Evolutionary conservation across 495 filamentous ascomycete genomes (phyloP), one percentile per base, ranked within the genome.

Genomic region (Beverwykella pulmonaria): DNA sequence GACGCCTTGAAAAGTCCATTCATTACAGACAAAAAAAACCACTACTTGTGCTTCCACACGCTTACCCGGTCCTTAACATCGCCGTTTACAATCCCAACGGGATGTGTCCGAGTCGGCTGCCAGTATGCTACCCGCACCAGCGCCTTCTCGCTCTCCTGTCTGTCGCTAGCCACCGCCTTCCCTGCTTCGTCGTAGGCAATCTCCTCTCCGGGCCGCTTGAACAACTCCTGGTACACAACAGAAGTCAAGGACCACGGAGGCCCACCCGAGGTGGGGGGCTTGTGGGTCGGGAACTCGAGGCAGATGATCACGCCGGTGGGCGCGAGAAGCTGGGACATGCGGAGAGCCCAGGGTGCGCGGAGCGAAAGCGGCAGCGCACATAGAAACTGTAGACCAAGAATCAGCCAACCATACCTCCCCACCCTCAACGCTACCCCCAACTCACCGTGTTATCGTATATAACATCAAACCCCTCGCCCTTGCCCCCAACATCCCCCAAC

Each of bases 391-490:
- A 20, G 5, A 12, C 1, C 39, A n/a, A 34, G 10, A 30, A 39
- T 58, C 20, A 36, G 49, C 25, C 19, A 14, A 5, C 30, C 20
- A 54, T 30, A 7, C 9, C 10, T 39, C 48, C 2, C 19, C 22
- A 17, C 29, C 19, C 27, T n/a, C 49, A 26, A 46, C 34, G 34
- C n/a, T 30, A 30, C 22, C 17, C 15, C 19, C 7, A 44, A 73
- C 85, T 68, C 80, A 92, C 90, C 27, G 90, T 92, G 73, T 93
- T 92, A 75, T 94, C 91, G 79, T 92, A 94, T 41, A 93, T 86
- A 26, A 94, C 71, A 78, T 95, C 90, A 77, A 92, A 92, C 14
- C 75, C 80, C 62, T 81, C 79, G 17, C 77, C 76, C n/a, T 76
- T 66, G 2, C 81, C 73, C 20, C 80, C 76, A 50, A 23, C 23